Conservation (phyloP, 164 flowering plant species). For the Saururus chinensis region DNA sequence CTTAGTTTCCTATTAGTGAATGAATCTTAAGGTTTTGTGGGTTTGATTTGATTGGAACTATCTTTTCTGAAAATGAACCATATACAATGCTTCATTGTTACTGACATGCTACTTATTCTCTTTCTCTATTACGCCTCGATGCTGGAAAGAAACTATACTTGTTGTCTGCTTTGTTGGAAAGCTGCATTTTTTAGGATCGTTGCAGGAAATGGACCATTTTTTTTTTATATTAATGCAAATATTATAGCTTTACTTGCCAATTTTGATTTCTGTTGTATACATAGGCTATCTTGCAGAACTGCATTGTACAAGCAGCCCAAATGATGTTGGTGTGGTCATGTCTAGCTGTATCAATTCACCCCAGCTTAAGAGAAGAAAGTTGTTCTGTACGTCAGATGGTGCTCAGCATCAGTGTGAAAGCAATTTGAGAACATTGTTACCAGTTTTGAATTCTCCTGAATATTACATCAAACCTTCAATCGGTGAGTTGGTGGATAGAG, state of each 20-base stretch:
- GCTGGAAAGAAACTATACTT: too few species aligned
- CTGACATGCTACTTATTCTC: too few species aligned
- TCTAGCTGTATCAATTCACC: conserved; percentile 5
- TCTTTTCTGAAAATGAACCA: too few species aligned
- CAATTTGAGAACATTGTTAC: conserved; percentile 23
- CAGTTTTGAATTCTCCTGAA: conserved; percentile 42
- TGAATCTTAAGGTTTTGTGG: too few species aligned
- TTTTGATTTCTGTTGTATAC: neutral
- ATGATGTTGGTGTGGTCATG: conserved; percentile 1
- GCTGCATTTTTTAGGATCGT: too few species aligned
- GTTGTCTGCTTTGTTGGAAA: too few species aligned
- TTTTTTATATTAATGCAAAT: too few species aligned
- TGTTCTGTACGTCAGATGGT: conserved; percentile 2
- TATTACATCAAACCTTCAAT: conserved; percentile 62
- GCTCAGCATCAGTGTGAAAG: neutral
- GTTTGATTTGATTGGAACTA: too few species aligned
- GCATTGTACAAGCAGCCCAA: conserved; percentile 6
- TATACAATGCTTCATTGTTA: too few species aligned
- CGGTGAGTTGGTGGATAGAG: conserved; percentile 40
- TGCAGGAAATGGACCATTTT: too few species aligned
- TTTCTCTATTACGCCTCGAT: too few species aligned
- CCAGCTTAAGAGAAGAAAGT: conserved; percentile 16
- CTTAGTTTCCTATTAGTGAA: too few species aligned
- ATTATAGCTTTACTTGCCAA: neutral
- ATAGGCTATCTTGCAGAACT: conserved; percentile 8